phyloP scores from a whole-genome alignment of 768 basidiomycete genomes.

The Psilocybe azurescens region DNA sequence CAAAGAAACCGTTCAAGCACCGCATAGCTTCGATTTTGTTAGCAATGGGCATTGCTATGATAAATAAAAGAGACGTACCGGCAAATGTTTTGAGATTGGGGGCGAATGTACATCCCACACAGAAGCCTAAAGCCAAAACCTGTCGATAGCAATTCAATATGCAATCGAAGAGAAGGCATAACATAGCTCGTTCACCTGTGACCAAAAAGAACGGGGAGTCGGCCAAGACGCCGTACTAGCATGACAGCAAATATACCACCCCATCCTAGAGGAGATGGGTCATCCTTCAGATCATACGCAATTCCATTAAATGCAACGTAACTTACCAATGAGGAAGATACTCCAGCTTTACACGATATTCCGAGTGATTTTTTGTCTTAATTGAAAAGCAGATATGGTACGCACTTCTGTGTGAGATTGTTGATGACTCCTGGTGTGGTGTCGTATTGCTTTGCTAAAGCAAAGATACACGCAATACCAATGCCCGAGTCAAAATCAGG shows the following conservation, averaged over 20 bases:
- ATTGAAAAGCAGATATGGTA: not conserved
- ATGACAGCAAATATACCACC: slow-evolving; percentile 66
- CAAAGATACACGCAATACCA: slow-evolving; percentile 70
- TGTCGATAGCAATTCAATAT: slow-evolving; percentile 20
- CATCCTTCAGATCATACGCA: not conserved
- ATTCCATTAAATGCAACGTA: slow-evolving; percentile 8
- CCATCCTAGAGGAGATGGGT: slow-evolving; percentile 43
- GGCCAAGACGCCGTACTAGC: slow-evolving; percentile 64
- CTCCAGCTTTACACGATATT: slow-evolving; percentile 54
- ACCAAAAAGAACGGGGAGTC: slow-evolving; percentile 75
- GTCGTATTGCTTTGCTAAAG: slow-evolving; percentile 57
- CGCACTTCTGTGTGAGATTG: slow-evolving; percentile 62
- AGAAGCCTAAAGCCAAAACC: slow-evolving; percentile 64
- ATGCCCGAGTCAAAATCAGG: slow-evolving; percentile 74
- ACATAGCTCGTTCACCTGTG: slow-evolving; percentile 48
- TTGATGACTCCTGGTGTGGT: slow-evolving; percentile 65
- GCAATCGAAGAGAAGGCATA: not conserved
- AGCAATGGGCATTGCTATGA: not conserved
- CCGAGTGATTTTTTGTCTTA: slow-evolving; percentile 6
- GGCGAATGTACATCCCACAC: slow-evolving; percentile 50
- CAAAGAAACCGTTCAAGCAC: slow-evolving; percentile 62
- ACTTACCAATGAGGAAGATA: slow-evolving; percentile 62
- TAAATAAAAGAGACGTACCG: slow-evolving; percentile 39
- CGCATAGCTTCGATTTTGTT: slow-evolving; percentile 50
- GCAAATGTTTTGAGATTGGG: slow-evolving; percentile 62